Percentiles rank a stretch among this genome's conserved stretches.
Conservation (phyloP, 2,329 filamentous ascomycete genomes). For the Fusarium abutilonis region DNA sequence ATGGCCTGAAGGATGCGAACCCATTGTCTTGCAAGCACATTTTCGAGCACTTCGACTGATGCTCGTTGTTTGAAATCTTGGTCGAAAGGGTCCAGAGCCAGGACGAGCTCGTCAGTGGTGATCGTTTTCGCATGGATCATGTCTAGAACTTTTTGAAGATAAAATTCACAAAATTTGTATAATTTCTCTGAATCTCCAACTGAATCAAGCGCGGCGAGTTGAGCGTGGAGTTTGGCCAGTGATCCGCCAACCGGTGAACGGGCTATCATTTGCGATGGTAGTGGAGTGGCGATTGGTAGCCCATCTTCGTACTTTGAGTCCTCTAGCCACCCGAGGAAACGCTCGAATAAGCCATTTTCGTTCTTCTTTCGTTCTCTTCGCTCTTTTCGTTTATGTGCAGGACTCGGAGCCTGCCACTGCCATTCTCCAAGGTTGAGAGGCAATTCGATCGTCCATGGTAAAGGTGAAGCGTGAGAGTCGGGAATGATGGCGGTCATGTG, state of each 20-base stretch:
- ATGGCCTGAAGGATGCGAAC: conserved; percentile 26
- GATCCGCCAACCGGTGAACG: background rate
- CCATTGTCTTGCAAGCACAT: conserved; percentile 18
- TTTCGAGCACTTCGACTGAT: conserved; percentile 14
- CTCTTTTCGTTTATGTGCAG: conserved; percentile 42
- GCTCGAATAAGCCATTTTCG: conserved; percentile 42
- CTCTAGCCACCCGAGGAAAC: conserved; percentile 46
- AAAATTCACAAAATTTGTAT: conserved; percentile 16
- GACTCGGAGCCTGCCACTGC: conserved; percentile 62
- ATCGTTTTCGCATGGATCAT: conserved; percentile 23
- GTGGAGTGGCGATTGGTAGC: background rate
- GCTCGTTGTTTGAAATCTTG: conserved; percentile 6
- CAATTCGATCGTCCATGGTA: conserved; percentile 59
- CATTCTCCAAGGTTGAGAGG: conserved; percentile 58
- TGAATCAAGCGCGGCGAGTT: conserved; percentile 2
- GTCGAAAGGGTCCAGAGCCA: conserved; percentile 36
- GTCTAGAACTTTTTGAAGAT: conserved; percentile 10
- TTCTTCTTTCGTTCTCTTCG: no score
- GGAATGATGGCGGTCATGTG: conserved; percentile 63
- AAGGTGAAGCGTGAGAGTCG: conserved; percentile 49
- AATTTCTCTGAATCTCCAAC: conserved; percentile 5
- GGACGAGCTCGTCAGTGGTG: conserved; percentile 28
- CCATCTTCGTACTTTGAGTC: conserved; percentile 10
- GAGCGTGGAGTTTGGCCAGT: conserved; percentile 5
- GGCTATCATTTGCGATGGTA: background rate